Conservation (phyloP, 768 basidiomycete genomes). For the Rhodocollybia butyracea region DNA sequence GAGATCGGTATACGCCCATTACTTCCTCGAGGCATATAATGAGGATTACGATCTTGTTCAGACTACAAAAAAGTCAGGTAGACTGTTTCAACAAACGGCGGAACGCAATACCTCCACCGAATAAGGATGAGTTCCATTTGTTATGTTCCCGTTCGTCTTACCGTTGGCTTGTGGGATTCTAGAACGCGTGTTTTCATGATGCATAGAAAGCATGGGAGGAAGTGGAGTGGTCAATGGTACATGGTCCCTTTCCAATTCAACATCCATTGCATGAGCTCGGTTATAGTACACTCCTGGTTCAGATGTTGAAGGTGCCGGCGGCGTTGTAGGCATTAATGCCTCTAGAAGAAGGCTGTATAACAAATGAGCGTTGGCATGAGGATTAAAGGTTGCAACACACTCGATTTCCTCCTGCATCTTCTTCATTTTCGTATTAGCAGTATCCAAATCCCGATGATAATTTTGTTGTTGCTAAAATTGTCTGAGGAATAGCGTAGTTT, state of each 20-base stretch:
- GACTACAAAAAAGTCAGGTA: neutral
- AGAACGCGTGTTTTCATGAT: neutral
- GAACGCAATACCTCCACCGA: neutral
- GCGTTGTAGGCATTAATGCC: constrained; percentile 5
- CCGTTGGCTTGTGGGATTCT: neutral
- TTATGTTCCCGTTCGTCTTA: neutral
- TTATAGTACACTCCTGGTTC: neutral
- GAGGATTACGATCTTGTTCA: neutral
- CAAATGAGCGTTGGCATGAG: neutral
- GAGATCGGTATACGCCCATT: constrained; percentile 3
- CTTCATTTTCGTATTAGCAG: constrained; percentile 37
- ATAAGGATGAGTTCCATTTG: neutral
- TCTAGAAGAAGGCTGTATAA: constrained; percentile 6
- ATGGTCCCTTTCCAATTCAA: neutral
- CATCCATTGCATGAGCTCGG: neutral
- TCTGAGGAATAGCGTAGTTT: neutral
- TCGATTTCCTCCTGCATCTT: constrained; percentile 49
- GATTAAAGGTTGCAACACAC: constrained; percentile 25
- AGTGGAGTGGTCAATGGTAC: neutral
- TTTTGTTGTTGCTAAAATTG: constrained; percentile 32
- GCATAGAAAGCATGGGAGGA: neutral
- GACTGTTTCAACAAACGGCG: neutral
- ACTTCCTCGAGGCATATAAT: neutral
- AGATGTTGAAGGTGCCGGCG: neutral
- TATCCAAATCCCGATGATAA: constrained; percentile 35